Evolutionary conservation across 768 basidiomycete species (phyloP).

Genomic region (Lactifluus hygrophoroides): DNA sequence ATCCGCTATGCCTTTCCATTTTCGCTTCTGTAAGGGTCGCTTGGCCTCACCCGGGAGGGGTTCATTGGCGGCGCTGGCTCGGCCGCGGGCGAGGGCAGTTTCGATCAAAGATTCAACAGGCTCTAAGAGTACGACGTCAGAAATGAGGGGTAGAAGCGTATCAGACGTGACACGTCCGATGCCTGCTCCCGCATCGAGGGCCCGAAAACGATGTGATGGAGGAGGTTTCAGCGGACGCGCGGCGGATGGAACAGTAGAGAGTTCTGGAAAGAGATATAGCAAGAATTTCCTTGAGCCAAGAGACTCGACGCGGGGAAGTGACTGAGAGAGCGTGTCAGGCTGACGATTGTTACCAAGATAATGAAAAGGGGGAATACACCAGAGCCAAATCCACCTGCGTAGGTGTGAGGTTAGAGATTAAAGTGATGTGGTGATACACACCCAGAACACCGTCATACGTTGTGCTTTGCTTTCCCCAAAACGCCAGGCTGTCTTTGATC

Average conservation of each 20-base stretch:
- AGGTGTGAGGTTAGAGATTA: background rate
- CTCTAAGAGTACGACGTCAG: slow-evolving; percentile 84
- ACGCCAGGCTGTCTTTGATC: slow-evolving; percentile 69
- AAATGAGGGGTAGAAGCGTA: slow-evolving; percentile 82
- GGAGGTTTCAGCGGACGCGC: slow-evolving; percentile 40
- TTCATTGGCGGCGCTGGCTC: slow-evolving; percentile 27
- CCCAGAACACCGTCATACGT: slow-evolving; percentile 85
- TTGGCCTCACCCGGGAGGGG: slow-evolving; percentile 17
- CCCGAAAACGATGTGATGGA: slow-evolving; percentile 47
- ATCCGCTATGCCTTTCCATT: slow-evolving; percentile 65
- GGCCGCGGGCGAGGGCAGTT: slow-evolving; percentile 47
- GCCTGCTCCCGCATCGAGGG: slow-evolving; percentile 90
- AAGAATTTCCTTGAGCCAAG: slow-evolving; percentile 86
- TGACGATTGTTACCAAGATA: slow-evolving; percentile 6
- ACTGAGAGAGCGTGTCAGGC: slow-evolving; percentile 33
- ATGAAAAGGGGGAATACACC: slow-evolving; percentile 30
- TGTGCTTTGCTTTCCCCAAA: slow-evolving; percentile 80
- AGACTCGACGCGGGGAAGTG: slow-evolving; percentile 84
- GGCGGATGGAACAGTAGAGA: slow-evolving; percentile 70
- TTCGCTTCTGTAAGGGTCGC: slow-evolving; percentile 12
- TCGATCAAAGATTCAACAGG: slow-evolving; percentile 73
- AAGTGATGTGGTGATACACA: slow-evolving; percentile 20
- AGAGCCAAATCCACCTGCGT: slow-evolving; percentile 46
- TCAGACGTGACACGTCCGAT: slow-evolving; percentile 87
- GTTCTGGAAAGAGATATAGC: slow-evolving; percentile 68